These are phyloP conservation scores for Aspergillus sp. DNA, from an alignment of 2,329 filamentous ascomycete genomes.

Conservation along the genomic window DNA sequence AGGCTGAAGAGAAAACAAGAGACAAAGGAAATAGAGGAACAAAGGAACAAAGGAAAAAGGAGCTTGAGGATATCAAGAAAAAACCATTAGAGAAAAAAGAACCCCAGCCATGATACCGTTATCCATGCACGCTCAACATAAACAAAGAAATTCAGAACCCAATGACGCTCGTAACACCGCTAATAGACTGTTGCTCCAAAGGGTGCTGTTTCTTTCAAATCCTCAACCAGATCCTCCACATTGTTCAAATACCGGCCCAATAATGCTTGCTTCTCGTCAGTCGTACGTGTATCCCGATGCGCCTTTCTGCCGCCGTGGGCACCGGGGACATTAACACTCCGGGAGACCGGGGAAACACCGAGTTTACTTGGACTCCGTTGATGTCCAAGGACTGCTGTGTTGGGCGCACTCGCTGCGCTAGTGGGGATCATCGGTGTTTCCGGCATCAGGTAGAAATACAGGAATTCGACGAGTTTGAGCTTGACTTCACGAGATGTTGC, in stretches of 20 bases:
- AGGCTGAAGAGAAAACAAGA: constrained; percentile 7
- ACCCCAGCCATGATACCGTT: constrained; percentile 22
- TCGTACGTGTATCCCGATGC: constrained; percentile 59
- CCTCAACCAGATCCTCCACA: constrained; percentile 81
- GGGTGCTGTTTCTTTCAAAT: constrained; percentile 76
- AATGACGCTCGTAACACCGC: constrained; percentile 16
- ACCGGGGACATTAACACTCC: constrained; percentile 36
- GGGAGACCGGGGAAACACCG: constrained; percentile 58
- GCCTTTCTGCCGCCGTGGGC: constrained; percentile 27
- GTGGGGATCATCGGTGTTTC: constrained; percentile 59
- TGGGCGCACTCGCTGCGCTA: constrained; percentile 31
- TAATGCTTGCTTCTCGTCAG: constrained; percentile 78
- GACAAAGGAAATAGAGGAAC: constrained; percentile 13
- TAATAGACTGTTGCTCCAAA: constrained; percentile 60
- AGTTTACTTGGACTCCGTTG: constrained; percentile 71
- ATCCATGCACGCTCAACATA: constrained; percentile 22
- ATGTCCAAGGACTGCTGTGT: constrained; percentile 50
- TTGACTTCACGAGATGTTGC: constrained; percentile 86
- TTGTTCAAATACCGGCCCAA: constrained; percentile 76
- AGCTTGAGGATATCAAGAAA: constrained; percentile 1
- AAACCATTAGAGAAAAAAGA: constrained; percentile 12
- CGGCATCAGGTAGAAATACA: constrained; percentile 98
- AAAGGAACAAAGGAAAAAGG: constrained; percentile 12
- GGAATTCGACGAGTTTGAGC: constrained; percentile 91
- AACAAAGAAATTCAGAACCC: constrained; percentile 14